These are phyloP conservation scores for Sporobolomyces pararoseus DNA, from an alignment of 768 basidiomycete genomes.

Conservation along the genomic window DNA sequence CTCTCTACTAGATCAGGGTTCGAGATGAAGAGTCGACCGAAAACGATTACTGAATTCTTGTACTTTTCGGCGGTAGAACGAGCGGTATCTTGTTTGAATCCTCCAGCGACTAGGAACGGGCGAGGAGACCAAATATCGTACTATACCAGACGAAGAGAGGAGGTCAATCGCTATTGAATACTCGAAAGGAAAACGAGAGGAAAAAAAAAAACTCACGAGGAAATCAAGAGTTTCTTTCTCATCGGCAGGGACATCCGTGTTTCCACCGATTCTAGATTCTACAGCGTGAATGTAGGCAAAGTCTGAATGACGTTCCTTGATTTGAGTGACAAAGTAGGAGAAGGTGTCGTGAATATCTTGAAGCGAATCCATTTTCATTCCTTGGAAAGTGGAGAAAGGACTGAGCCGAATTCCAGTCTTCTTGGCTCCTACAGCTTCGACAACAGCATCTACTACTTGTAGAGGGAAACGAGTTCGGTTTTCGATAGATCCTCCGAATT, in stretches of 20 bases:
- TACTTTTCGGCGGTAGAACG: constrained; percentile 9
- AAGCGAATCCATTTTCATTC: constrained; percentile 38
- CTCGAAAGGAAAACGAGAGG: neutral
- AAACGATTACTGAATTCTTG: constrained; percentile 32
- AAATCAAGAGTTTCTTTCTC: constrained; percentile 33
- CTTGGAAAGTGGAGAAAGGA: constrained; percentile 48
- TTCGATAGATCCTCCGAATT: constrained; percentile 65
- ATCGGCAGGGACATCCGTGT: neutral
- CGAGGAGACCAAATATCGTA: constrained; percentile 38
- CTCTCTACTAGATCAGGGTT: constrained; percentile 36
- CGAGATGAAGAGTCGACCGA: constrained; percentile 41
- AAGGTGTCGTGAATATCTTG: constrained; percentile 41
- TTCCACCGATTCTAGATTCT: constrained; percentile 50
- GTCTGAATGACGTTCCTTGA: constrained; percentile 53
- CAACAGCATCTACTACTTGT: constrained; percentile 58
- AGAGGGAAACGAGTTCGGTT: constrained; percentile 60
- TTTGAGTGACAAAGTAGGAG: constrained; percentile 55
- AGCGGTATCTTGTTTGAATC: constrained; percentile 24
- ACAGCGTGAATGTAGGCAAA: constrained; percentile 57
- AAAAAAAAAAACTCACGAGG: constrained; percentile 18
- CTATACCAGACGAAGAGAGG: neutral
- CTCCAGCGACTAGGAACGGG: constrained; percentile 38
- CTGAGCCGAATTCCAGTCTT: constrained; percentile 59
- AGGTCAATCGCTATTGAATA: too few relatives aligned
- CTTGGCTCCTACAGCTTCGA: constrained; percentile 57